These are phyloP conservation scores for Rubus parviflorus DNA, from an alignment of 306 rosid species.

Conservation along the genomic window DNA sequence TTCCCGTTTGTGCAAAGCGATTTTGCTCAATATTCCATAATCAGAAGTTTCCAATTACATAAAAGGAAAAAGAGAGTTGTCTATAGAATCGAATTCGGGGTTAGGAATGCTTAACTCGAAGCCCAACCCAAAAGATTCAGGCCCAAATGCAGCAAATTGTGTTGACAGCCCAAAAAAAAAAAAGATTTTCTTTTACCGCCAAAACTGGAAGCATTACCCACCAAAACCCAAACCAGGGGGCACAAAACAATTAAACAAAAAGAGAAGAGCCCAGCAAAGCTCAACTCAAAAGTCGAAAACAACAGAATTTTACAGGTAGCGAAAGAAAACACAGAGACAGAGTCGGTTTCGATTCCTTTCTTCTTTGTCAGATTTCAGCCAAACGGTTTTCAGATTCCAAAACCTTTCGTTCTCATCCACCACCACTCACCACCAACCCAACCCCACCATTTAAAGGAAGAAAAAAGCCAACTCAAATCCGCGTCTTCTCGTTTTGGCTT, in stretches of 20 bases:
- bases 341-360: slow-evolving; percentile 6
- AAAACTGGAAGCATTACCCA: neutral
- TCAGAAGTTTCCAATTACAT: no score
- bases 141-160: no score
- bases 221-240: neutral
- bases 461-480: neutral
- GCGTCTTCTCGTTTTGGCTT: neutral
- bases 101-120: no score
- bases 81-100: no score
- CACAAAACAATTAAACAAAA: neutral
- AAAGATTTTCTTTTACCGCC: neutral
- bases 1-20: no score
- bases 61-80: no score
- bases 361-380: slow-evolving; percentile 13
- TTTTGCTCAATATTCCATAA: no score
- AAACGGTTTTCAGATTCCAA: slow-evolving; percentile 12
- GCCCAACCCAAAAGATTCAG: no score
- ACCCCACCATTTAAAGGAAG: neutral
- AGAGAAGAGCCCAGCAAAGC: neutral
- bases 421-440: neutral
- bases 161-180: no score
- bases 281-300: neutral
- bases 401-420: neutral
- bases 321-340: neutral
- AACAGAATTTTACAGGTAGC: neutral